Evolutionary conservation across 2,329 filamentous ascomycete genomes (phyloP), one percentile per base, ranked within the genome.

Genomic region (Paecilomyces niveus): DNA sequence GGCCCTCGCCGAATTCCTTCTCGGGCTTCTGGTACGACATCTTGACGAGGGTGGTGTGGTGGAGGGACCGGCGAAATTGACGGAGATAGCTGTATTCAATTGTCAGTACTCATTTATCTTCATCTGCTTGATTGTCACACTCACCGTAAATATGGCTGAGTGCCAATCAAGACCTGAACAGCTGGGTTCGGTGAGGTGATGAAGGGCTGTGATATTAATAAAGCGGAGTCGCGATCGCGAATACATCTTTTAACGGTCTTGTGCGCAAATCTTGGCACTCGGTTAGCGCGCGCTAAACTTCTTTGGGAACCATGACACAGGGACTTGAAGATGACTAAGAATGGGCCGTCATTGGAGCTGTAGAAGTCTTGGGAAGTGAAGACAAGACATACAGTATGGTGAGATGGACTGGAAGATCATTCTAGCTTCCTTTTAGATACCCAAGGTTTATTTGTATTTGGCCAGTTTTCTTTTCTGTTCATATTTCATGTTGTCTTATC

Each of bases 1-100:
- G 90, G 79, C 87, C 88, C 78, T 96, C 92, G 82, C 85, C 89
- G 80, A 90, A 89, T 74, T 92, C 88, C 87, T 97, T 96, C 80
- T 96, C 92, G 76, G 84, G 82, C 87, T 97, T 96, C 81, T 96
- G 85, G 88, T 89, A 94, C 81, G 91, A 94, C 90, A 95, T 95
- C 67, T 81, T 89, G 80, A 74, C 35, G 35, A 45, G n/a, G 39
- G 21, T 65, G 74, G 71, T 72, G 62, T 62, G 67, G 61, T 70
- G 62, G 61, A 57, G 61, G 63, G 63, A 65, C 60, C 60, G 62
- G 64, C 24, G 22, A 8, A 60, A 55, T 54, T 56, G 59, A 62
- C 61, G 66, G 64, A 63, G 61, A 61, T 61, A 22, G 61, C 35
- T 50, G 11, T 15, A 15, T 9, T 31, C 51, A 8, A 45, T 18